Conservation (phyloP, 345 rosid species). For the Eucalyptus erythrocorys region DNA sequence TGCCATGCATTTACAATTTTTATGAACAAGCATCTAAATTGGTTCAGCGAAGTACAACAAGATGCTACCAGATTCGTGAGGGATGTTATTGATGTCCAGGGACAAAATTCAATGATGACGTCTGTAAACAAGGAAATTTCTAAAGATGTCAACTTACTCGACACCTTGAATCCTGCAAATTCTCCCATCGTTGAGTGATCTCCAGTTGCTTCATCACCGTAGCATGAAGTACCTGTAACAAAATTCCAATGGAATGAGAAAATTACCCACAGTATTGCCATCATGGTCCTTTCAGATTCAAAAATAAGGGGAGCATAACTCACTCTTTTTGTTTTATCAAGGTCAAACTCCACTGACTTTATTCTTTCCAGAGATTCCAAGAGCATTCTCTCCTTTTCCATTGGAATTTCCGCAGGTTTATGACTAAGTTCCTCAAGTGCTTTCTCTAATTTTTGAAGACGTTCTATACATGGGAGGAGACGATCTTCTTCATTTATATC, state of each 20-base stretch:
- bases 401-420: constrained; percentile 62
- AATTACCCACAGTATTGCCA: neutral
- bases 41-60: neutral
- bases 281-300: neutral
- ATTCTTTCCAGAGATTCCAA: constrained; percentile 78
- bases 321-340: constrained; percentile 84
- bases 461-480: constrained; percentile 57
- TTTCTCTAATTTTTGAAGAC: constrained; percentile 67
- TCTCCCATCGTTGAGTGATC: constrained; percentile 53
- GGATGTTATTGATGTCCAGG: neutral
- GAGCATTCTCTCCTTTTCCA: constrained; percentile 75
- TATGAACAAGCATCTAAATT: neutral
- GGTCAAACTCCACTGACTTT: constrained; percentile 77
- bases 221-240: constrained; percentile 56
- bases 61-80: neutral
- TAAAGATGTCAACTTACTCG: constrained; percentile 33
- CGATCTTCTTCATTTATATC: constrained; percentile 6
- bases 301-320: neutral
- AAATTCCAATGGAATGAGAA: neutral
- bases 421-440: constrained; percentile 42
- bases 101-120: neutral
- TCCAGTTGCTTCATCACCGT: constrained; percentile 72
- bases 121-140: neutral
- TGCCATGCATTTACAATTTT: neutral
- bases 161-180: constrained; percentile 38